These are phyloP conservation scores for Peronospora destructor DNA, from an alignment of 352 stramenopile species.

Conservation along the genomic window DNA sequence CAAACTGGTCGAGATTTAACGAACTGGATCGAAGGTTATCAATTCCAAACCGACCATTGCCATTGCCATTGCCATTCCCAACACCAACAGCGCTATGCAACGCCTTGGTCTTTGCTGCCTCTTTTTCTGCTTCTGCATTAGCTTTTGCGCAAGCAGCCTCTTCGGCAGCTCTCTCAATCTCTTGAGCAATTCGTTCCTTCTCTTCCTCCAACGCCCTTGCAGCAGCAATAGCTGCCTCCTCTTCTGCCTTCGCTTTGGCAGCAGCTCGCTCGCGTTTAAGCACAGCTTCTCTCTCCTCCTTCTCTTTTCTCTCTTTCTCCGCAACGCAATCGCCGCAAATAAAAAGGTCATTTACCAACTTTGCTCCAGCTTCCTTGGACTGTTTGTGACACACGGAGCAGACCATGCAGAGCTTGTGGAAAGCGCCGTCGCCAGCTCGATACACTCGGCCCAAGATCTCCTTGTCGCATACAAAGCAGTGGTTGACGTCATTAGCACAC, in stretches of 20 bases:
- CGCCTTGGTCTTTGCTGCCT: conserved; percentile 27
- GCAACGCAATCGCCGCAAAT: conserved; percentile 49
- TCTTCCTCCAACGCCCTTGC: conserved; percentile 40
- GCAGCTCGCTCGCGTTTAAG: conserved; percentile 35
- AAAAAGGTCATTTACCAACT: conserved; percentile 49
- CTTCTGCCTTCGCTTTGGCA: conserved; percentile 41
- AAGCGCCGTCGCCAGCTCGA: conserved; percentile 47
- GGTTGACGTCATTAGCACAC: conserved; percentile 58
- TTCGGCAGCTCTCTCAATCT: conserved; percentile 27
- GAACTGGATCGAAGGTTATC: conserved; percentile 32
- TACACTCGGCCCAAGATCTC: conserved; percentile 78
- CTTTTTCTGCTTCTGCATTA: conserved; percentile 26
- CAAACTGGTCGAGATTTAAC: conserved; percentile 59
- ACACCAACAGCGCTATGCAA: conserved; percentile 24
- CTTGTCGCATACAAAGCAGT: conserved; percentile 74
- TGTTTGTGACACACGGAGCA: conserved; percentile 67
- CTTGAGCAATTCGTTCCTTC: conserved; percentile 34
- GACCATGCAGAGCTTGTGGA: conserved; percentile 78
- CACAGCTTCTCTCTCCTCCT: conserved; percentile 42
- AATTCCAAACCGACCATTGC: conserved; percentile 19
- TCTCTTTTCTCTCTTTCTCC: conserved; percentile 45
- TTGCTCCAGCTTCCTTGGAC: conserved; percentile 49
- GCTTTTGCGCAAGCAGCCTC: conserved; percentile 33
- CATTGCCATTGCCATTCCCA: conserved; percentile 26
- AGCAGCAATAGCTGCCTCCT: conserved; percentile 43